Evolutionary conservation across 306 rosid species (phyloP), one percentile per base, ranked within the genome.

Genomic region (Fagus crenata): DNA sequence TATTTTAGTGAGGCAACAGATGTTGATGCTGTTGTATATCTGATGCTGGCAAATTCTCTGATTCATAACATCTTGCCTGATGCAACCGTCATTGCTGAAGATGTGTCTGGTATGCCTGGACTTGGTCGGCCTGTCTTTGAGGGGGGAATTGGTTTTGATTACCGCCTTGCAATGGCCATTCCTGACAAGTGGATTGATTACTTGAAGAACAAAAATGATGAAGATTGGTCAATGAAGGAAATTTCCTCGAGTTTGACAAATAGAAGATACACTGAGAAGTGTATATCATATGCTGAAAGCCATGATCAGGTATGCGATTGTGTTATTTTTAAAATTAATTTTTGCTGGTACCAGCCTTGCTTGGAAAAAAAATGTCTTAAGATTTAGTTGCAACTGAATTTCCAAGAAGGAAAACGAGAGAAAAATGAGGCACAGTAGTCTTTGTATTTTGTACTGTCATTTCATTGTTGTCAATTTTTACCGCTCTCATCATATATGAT

Each of bases 51-150:
- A 71, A 92, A 94, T 83, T 15, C 67, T 83, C 87, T 94, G 82
- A 78, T 92, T 83, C 91, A 67, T 83, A 78, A 75, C 74, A 74
- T 92, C 78, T 87, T 94, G 75, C 96, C 96, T 5, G 93, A 89
- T 84, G 97, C 96, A 40, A 90, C 90, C 72, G 90, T 92, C 76
- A 81, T 94, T 82, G 98, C 97, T 31, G 98, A 94, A 87, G 98
- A 94, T 78, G 98, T 94, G 78, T 94, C 98, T 69, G 98, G 98
- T 81, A 94, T 92, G 92, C 98, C 98, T 60, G 98, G 92, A 74
- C 95, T 94, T 79, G 90, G 97, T 77, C 86, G 80, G 41, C 86
- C 91, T 67, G 89, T 94, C 43, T 87, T 87, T 73, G 91, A 84
- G 67, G 96, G 89, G 46, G 97, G 90, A 77, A 53, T 82, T 89